Evolutionary conservation across 2,329 filamentous ascomycete species (phyloP).

Genomic region (Camillea tinctor): DNA sequence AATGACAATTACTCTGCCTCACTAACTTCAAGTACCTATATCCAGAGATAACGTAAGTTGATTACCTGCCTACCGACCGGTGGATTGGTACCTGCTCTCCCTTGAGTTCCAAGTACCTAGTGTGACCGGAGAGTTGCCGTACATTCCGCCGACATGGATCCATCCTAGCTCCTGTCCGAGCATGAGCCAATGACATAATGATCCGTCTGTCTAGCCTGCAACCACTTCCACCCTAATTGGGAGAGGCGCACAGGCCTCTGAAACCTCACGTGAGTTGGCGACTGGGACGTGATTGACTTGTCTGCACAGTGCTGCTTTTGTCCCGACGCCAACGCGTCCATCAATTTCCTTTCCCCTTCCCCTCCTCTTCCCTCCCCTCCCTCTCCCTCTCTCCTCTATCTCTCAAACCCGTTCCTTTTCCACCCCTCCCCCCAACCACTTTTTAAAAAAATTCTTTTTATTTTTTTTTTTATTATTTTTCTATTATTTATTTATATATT

Average conservation of each 20-base stretch:
- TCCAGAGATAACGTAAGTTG: too few relatives aligned
- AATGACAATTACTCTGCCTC: too few relatives aligned
- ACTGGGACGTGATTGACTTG: conserved; percentile 22
- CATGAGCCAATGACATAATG: not conserved
- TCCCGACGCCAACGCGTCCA: conserved; percentile 17
- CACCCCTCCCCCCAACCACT: conserved; percentile 1
- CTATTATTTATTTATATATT: too few relatives aligned
- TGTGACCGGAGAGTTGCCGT: conserved; percentile 11
- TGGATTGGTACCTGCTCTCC: not conserved
- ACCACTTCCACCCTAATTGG: conserved; percentile 15
- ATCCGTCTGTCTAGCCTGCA: not conserved
- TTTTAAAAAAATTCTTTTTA: too few relatives aligned
- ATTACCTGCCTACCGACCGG: too few relatives aligned
- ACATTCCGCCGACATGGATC: conserved; percentile 4
- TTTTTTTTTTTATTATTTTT: too few relatives aligned
- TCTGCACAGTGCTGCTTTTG: conserved; percentile 21
- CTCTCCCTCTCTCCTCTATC: conserved; percentile 16
- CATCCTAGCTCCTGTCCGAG: not conserved
- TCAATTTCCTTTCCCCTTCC: conserved; percentile 17
- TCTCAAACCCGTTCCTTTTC: conserved; percentile 17
- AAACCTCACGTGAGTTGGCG: conserved; percentile 32
- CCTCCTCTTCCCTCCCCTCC: conserved; percentile 18
- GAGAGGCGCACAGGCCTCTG: conserved; percentile 7
- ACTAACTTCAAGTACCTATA: too few relatives aligned
- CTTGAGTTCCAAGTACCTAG: not conserved